Evolutionary conservation across 2,329 filamentous ascomycete genomes (phyloP).

Genomic region (Verticillium longisporum): DNA sequence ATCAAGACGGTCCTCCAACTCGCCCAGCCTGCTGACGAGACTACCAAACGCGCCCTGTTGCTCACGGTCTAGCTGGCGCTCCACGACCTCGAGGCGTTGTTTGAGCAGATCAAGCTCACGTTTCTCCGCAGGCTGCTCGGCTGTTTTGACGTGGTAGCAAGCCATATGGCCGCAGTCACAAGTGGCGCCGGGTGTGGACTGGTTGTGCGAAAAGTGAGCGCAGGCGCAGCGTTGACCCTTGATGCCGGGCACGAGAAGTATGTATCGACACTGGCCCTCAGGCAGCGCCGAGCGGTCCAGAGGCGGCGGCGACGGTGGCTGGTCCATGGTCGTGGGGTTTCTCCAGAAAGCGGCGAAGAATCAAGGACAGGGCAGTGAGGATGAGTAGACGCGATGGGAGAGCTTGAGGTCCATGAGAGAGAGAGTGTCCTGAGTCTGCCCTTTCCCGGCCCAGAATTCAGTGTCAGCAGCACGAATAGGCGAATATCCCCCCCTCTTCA

Average conservation of each 20-base stretch:
- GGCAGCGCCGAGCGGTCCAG: too few species aligned
- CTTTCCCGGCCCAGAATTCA: too few species aligned
- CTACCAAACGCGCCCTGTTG: constrained; percentile 28
- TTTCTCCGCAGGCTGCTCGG: constrained; percentile 34
- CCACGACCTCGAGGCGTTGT: constrained; percentile 35
- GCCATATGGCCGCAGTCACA: constrained; percentile 55
- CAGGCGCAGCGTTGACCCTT: constrained; percentile 54
- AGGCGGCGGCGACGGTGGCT: constrained; percentile 7
- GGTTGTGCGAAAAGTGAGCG: constrained; percentile 49
- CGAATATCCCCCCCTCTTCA: too few species aligned
- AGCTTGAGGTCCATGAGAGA: not conserved
- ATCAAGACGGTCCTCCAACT: constrained; percentile 48
- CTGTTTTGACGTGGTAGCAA: constrained; percentile 48
- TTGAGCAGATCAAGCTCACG: constrained; percentile 42
- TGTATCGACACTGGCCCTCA: constrained; percentile 52
- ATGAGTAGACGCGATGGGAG: not conserved
- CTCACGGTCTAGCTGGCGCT: constrained; percentile 32
- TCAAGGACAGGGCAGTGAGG: not conserved
- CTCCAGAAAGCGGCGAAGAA: not conserved
- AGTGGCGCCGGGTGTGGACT: constrained; percentile 42
- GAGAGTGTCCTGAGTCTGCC: not conserved
- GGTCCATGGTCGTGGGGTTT: not conserved
- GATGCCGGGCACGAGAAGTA: constrained; percentile 48
- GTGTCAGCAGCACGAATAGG: too few species aligned
- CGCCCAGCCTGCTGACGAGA: constrained; percentile 37